phyloP scores from a whole-genome alignment of 2,329 filamentous ascomycete species.

The Colletotrichum euphorbiae region DNA sequence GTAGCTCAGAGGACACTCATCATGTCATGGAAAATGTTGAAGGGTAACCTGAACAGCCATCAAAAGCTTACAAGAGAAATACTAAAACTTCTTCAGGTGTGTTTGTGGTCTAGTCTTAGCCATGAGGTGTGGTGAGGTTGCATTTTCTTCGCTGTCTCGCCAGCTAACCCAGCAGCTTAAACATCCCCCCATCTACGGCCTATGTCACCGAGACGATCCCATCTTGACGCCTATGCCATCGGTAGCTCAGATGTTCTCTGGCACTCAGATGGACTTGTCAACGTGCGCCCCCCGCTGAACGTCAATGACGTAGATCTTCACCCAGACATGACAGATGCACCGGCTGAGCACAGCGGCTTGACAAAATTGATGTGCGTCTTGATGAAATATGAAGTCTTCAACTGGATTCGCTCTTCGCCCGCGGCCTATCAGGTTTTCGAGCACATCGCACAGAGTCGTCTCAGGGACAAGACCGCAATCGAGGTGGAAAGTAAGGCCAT shows the following conservation, averaged over 20 bases:
- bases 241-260: conserved; percentile 28
- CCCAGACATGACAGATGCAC: no score
- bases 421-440: no score
- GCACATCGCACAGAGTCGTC: no score
- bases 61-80: not conserved
- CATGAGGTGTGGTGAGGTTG: conserved; percentile 5
- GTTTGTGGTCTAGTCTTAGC: conserved; percentile 18
- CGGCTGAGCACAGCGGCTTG: no score
- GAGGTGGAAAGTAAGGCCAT: no score
- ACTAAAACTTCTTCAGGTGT: conserved; percentile 1
- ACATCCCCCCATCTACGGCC: conserved; percentile 39
- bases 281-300: no score
- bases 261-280: not conserved
- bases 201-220: conserved; percentile 43
- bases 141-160: no score
- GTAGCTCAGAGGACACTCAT: not conserved
- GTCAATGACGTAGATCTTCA: no score
- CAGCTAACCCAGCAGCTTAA: conserved; percentile 2
- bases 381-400: no score
- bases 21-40: not conserved
- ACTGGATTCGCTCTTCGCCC: no score
- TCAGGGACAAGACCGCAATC: no score
- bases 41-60: not conserved
- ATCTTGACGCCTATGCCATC: conserved; percentile 31
- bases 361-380: no score